Percentiles rank a stretch among this genome's conserved stretches.
phyloP scores from a whole-genome alignment of 352 stramenopile species.

The Pythium rishiriense region DNA sequence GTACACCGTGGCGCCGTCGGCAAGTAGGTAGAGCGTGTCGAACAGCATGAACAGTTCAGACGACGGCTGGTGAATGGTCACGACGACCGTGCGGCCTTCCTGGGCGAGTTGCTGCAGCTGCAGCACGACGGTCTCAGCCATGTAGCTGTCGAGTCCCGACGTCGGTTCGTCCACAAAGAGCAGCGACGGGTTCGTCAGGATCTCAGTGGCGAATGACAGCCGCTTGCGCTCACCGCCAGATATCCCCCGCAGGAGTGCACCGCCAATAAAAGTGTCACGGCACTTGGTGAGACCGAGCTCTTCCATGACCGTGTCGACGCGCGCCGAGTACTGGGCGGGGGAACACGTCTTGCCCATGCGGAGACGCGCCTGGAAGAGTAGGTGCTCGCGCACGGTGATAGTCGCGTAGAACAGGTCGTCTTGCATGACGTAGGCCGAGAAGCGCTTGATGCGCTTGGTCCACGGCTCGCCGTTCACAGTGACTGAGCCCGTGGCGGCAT shows the following conservation, averaged over 20 bases:
- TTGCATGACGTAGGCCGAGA: background rate
- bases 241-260: constrained; percentile 12
- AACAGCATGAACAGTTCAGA: constrained; percentile 44
- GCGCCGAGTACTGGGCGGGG: constrained; percentile 29
- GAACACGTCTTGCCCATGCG: constrained; percentile 53
- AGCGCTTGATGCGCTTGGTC: constrained; percentile 13
- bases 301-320: constrained; percentile 56
- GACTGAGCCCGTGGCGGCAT: background rate
- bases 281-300: constrained; percentile 60
- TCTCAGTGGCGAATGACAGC: constrained; percentile 78
- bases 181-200: constrained; percentile 77
- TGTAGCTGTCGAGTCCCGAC: constrained; percentile 65
- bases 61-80: constrained; percentile 89
- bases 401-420: constrained; percentile 45
- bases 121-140: constrained; percentile 29
- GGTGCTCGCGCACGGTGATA: constrained; percentile 88
- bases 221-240: constrained; percentile 50
- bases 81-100: constrained; percentile 81
- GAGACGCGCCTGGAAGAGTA: constrained; percentile 83
- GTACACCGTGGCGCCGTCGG: constrained; percentile 36
- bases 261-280: constrained; percentile 61
- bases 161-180: constrained; percentile 89
- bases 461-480: background rate
- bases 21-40: constrained; percentile 38
- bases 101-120: constrained; percentile 58